Conservation (phyloP, 2,329 filamentous ascomycete species). For the Arthroderma sp. region DNA sequence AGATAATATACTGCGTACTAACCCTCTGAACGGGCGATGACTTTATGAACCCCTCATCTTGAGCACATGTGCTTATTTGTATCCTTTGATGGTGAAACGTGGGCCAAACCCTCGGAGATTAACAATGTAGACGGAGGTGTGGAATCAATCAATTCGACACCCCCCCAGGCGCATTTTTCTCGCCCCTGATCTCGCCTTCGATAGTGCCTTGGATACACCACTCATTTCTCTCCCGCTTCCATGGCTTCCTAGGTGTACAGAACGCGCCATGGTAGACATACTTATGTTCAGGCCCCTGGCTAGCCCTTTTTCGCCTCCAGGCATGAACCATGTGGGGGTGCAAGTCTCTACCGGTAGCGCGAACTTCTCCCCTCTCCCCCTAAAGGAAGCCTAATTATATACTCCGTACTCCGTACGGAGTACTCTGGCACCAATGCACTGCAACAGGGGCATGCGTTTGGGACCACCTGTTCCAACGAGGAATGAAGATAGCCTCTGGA, state of each 20-base stretch:
- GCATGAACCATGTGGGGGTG: conserved; percentile 1
- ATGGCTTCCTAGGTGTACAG: neutral
- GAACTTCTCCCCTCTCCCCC: neutral
- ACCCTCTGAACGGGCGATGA: neutral
- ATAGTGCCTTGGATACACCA: neutral
- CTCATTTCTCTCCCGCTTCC: neutral
- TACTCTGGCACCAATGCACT: neutral
- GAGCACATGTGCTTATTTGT: neutral
- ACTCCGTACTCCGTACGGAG: neutral
- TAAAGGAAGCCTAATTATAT: neutral
- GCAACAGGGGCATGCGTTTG: neutral
- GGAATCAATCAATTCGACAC: neutral
- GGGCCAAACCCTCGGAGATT: neutral
- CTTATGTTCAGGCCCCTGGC: conserved; percentile 1
- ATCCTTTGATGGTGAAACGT: neutral
- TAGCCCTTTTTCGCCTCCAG: neutral
- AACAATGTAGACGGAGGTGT: neutral
- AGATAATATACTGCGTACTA: neutral
- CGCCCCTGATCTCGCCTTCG: neutral
- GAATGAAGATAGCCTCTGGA: neutral
- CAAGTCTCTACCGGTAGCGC: neutral
- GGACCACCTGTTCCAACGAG: neutral
- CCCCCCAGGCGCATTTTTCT: neutral
- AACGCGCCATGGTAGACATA: neutral
- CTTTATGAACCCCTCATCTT: neutral